Conservation (phyloP, 106 monocot species). For the Phalaenopsis aphrodite region DNA sequence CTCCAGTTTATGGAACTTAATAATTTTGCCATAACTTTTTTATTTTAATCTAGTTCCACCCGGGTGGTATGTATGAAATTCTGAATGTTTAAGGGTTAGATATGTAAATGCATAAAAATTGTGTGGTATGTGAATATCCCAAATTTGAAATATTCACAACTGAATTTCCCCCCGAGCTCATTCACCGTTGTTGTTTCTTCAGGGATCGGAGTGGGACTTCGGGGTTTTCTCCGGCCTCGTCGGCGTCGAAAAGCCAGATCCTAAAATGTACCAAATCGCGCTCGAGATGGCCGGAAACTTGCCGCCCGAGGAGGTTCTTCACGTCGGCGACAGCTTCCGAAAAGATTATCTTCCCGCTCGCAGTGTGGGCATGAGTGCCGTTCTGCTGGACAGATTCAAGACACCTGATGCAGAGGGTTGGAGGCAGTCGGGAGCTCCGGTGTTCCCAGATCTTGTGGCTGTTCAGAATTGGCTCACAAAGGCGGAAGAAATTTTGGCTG, state of each 20-base stretch:
- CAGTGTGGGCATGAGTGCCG: conserved; percentile 76
- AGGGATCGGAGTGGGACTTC: conserved; percentile 99
- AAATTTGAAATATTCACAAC: no score
- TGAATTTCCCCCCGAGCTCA: no score
- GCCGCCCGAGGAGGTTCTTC: conserved; percentile 63
- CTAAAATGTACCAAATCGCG: conserved; percentile 73
- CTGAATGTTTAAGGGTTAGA: no score
- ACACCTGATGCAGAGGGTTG: conserved; percentile 69
- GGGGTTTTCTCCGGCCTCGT: conserved; percentile 93
- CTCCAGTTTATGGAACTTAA: no score
- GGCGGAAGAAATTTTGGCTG: conserved; percentile 28
- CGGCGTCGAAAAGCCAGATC: conserved; percentile 83
- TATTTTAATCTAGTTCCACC: no score
- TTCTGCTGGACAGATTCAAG: conserved; percentile 84
- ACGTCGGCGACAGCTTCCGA: conserved; percentile 86
- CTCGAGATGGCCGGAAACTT: conserved; percentile 75
- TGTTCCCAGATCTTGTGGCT: conserved; percentile 71
- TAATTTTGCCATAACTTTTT: no score
- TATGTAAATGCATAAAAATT: no score
- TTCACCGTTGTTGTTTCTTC: neutral
- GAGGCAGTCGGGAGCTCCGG: conserved; percentile 65
- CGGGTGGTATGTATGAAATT: no score
- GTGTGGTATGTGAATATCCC: no score
- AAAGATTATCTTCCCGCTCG: conserved; percentile 86
- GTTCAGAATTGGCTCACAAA: conserved; percentile 54